phyloP scores from a whole-genome alignment of 108 stramenopile species.

The Epipyxis sp. region DNA sequence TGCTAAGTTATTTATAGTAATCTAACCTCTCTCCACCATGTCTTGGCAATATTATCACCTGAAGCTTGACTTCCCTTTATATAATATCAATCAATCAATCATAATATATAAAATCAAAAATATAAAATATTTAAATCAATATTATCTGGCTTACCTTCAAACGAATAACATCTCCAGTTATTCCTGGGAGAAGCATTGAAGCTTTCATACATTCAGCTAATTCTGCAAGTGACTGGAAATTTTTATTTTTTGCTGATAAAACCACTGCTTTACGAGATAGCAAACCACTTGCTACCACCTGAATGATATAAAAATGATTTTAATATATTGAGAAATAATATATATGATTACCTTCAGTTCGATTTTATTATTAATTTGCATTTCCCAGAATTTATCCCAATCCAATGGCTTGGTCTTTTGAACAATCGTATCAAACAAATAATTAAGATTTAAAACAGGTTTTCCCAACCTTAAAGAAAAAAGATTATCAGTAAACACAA shows the following conservation, averaged over 20 bases:
- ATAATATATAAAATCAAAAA: no score
- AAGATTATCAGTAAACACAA: no score
- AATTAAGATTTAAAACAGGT: constrained; percentile 81
- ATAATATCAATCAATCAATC: no score
- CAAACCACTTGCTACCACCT: constrained; percentile 78
- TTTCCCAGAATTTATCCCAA: constrained; percentile 75
- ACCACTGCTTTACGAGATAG: constrained; percentile 64
- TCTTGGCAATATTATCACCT: no score
- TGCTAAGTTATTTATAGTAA: no score
- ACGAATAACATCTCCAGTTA: constrained; percentile 84
- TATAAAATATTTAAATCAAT: background rate
- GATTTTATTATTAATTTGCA: constrained; percentile 46
- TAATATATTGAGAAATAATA: background rate
- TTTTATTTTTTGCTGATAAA: constrained; percentile 69
- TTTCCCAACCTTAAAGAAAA: constrained; percentile 63
- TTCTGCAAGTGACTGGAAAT: constrained; percentile 69
- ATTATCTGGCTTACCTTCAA: constrained; percentile 14
- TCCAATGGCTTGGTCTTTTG: constrained; percentile 78
- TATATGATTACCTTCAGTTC: constrained; percentile 39
- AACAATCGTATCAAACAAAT: constrained; percentile 70
- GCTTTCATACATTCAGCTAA: constrained; percentile 78
- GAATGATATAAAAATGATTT: constrained; percentile 65
- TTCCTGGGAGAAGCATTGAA: constrained; percentile 83
- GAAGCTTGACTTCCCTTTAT: no score
- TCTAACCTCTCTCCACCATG: no score